phyloP scores from a whole-genome alignment of 1,139 yeast species.

The Starmera stellimalicola region DNA sequence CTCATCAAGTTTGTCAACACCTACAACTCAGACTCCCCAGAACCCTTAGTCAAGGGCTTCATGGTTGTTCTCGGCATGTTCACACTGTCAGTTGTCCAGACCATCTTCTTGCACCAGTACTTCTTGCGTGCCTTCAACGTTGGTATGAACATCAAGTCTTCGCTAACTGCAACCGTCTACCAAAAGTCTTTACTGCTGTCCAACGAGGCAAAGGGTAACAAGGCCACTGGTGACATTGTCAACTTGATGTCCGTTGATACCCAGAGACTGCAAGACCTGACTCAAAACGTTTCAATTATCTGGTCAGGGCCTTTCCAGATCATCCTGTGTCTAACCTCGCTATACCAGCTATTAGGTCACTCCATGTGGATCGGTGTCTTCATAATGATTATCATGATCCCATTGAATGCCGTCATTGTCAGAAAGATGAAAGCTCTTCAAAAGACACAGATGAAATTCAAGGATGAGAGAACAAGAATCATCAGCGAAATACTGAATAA shows the following conservation, averaged over 20 bases:
- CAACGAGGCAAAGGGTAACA: slow-evolving; percentile 69
- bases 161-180: slow-evolving; percentile 72
- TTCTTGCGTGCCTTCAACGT: slow-evolving; percentile 82
- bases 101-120: slow-evolving; percentile 84
- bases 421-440: slow-evolving; percentile 69
- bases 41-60: slow-evolving; percentile 73
- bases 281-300: slow-evolving; percentile 75
- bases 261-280: slow-evolving; percentile 84
- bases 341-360: slow-evolving; percentile 71
- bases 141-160: slow-evolving; percentile 83
- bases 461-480: slow-evolving; percentile 60
- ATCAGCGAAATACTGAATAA: slow-evolving; percentile 86
- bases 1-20: slow-evolving; percentile 79
- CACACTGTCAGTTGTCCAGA: slow-evolving; percentile 70
- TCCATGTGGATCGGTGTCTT: slow-evolving; percentile 97
- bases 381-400: slow-evolving; percentile 77
- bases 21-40: slow-evolving; percentile 35
- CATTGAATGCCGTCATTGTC: slow-evolving; percentile 71
- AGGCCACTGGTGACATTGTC: slow-evolving; percentile 94
- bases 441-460: slow-evolving; percentile 59
- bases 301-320: slow-evolving; percentile 99
- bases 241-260: slow-evolving; percentile 96
- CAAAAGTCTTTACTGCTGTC: slow-evolving; percentile 73
- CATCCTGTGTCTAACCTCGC: slow-evolving; percentile 62
- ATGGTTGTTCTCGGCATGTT: slow-evolving; percentile 84